Conservation (phyloP, 108 stramenopile species). For the Fragilariopsis cylindrus region DNA sequence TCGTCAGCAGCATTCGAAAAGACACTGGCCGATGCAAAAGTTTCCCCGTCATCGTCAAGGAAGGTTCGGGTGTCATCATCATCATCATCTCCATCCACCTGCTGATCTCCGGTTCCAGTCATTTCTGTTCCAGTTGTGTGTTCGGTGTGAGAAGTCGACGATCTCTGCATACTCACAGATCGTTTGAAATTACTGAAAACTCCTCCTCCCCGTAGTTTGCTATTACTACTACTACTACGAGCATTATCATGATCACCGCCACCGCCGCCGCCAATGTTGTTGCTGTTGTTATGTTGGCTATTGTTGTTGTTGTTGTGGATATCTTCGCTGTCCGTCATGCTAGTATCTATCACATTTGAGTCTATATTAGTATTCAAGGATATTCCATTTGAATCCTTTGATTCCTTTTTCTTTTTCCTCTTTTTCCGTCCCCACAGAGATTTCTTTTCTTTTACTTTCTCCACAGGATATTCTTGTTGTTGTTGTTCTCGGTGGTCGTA, state of each 20-base stretch:
- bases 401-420: conserved; percentile 4
- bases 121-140: neutral
- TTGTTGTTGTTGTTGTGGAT: neutral
- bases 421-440: conserved; percentile 12
- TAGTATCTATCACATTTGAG: neutral
- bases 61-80: conserved; percentile 19
- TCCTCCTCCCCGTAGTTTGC: no score
- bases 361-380: conserved; percentile 1
- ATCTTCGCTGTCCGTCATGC: conserved; percentile 7
- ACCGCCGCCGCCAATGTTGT: no score
- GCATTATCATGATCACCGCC: no score
- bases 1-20: neutral
- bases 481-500: neutral
- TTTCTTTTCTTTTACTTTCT: neutral
- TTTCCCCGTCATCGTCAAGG: conserved; percentile 7
- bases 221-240: no score
- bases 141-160: neutral
- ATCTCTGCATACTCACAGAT: no score
- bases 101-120: no score
- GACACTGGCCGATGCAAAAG: neutral
- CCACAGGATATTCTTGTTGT: neutral
- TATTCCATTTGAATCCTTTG: neutral
- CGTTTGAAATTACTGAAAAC: no score
- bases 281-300: neutral
- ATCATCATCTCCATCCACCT: neutral